Percentiles rank a stretch among this genome's conserved stretches.
Conservation (phyloP, 257 asterid genomes). For the Perilla frutescens region DNA sequence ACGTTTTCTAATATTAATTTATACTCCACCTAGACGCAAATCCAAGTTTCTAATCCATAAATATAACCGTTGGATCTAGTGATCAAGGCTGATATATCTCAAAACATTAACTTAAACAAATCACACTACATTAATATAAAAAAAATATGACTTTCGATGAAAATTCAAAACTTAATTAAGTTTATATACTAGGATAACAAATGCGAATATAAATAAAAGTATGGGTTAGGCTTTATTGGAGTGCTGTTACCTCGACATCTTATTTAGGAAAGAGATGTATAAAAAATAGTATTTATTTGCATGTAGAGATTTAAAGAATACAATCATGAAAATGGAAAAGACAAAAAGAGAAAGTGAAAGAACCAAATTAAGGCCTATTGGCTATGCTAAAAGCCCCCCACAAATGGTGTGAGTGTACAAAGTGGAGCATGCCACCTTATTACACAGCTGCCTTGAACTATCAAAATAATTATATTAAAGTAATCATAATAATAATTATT, state of each 20-base stretch:
- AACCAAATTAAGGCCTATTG: constrained; percentile 35
- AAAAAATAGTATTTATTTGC: not conserved
- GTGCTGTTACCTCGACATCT: not conserved
- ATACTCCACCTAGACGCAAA: no score
- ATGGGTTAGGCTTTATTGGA: not conserved
- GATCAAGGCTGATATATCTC: not conserved
- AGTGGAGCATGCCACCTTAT: constrained; percentile 72
- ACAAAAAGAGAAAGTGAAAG: constrained; percentile 50
- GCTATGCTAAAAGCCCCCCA: constrained; percentile 31
- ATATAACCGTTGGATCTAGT: no score
- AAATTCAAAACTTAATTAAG: no score
- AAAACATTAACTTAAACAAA: not conserved
- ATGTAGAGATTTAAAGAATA: constrained; percentile 27
- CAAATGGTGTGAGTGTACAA: constrained; percentile 46
- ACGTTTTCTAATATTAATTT: no score
- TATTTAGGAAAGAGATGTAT: not conserved
- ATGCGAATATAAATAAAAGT: not conserved
- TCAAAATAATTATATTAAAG: constrained; percentile 33
- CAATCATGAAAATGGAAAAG: constrained; percentile 33
- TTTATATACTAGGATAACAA: not conserved
- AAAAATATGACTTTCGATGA: no score
- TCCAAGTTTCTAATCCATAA: no score
- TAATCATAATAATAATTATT: constrained; percentile 25
- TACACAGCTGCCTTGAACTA: constrained; percentile 48
- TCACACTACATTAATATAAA: not conserved